Conservation (phyloP, 108 stramenopile species). For the Schizochytrium sp. region DNA sequence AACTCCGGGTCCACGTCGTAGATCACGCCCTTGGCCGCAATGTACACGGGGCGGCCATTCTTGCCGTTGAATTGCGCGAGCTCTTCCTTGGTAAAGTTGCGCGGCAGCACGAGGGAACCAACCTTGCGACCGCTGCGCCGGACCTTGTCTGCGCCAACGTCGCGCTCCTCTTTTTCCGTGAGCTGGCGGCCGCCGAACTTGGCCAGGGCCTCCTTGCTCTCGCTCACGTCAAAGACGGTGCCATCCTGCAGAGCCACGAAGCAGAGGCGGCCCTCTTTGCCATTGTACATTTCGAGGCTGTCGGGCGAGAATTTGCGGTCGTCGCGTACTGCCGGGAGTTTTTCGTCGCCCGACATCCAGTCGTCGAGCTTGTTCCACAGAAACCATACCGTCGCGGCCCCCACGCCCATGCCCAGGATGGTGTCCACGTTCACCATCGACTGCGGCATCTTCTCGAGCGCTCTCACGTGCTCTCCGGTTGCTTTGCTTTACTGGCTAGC, state of each 20-base stretch:
- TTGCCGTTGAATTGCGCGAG: neutral
- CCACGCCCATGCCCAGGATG: neutral
- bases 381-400: neutral
- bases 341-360: neutral
- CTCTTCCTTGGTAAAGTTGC: neutral
- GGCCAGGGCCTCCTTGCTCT: neutral
- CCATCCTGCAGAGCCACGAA: neutral
- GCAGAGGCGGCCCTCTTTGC: neutral
- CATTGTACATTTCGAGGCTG: neutral
- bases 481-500: neutral
- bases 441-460: neutral
- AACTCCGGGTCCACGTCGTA: conserved; percentile 12
- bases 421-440: neutral
- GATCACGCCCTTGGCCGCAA: neutral
- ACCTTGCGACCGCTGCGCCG: neutral
- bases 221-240: neutral
- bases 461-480: neutral
- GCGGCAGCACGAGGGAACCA: neutral
- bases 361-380: conserved; percentile 12
- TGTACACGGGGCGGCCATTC: neutral
- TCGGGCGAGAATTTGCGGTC: neutral
- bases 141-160: neutral
- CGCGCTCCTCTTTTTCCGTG: neutral
- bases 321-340: neutral
- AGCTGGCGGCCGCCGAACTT: neutral